phyloP scores from a whole-genome alignment of 176 grass and related monocot species.

The Poa annua region DNA sequence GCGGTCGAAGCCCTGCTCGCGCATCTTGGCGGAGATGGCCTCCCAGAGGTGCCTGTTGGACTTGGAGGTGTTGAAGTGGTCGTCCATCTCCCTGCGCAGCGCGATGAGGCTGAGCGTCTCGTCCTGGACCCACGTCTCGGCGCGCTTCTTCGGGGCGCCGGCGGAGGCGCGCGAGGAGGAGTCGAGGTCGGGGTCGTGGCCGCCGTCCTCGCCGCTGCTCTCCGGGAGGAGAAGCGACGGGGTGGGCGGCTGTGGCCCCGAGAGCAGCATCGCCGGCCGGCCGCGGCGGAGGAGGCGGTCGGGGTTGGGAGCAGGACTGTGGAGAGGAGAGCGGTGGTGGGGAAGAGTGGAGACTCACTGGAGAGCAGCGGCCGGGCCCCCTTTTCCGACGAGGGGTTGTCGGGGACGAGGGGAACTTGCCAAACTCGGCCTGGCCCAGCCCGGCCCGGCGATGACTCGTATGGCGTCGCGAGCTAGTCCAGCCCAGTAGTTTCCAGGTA shows the following conservation, averaged over 20 bases:
- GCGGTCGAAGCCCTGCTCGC: conserved; percentile 86
- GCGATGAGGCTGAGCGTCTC: conserved; percentile 87
- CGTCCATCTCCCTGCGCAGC: conserved; percentile 80
- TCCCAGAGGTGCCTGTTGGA: conserved; percentile 99
- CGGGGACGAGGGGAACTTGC: background rate
- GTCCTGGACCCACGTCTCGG: conserved; percentile 95
- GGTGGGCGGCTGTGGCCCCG: conserved; percentile 51
- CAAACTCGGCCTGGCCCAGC: background rate
- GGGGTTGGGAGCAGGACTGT: conserved; percentile 23
- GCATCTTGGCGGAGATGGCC: conserved; percentile 90
- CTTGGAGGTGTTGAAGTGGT: conserved; percentile 93
- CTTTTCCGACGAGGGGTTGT: conserved; percentile 20
- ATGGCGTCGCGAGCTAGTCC: background rate
- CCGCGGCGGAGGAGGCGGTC: conserved; percentile 25
- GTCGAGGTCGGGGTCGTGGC: conserved; percentile 48
- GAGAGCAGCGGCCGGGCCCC: conserved; percentile 24
- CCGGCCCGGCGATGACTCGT: background rate
- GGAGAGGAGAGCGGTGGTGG: conserved; percentile 19
- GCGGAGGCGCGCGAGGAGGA: conserved; percentile 52
- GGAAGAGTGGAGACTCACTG: conserved; percentile 5
- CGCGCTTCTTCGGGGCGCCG: conserved; percentile 95
- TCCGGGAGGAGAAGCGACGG: conserved; percentile 63
- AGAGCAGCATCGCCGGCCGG: conserved; percentile 57
- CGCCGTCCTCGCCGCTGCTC: conserved; percentile 77
- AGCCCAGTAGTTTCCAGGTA: background rate